These are phyloP conservation scores for Wilcoxina mikolae DNA, from an alignment of 495 filamentous ascomycete genomes.

Conservation along the genomic window DNA sequence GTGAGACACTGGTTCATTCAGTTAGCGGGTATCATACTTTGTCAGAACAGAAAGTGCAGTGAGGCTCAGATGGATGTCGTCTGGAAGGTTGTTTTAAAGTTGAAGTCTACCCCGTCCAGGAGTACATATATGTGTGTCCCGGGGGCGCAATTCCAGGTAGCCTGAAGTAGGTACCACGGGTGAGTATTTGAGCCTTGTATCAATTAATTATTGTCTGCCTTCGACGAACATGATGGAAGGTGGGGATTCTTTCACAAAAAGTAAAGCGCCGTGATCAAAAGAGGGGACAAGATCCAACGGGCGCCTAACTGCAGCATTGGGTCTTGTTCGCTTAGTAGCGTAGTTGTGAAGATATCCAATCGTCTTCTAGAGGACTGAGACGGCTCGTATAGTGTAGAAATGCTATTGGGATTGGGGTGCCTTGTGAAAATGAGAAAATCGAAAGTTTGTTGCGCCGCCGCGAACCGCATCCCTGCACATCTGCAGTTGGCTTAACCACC, in stretches of 20 bases:
- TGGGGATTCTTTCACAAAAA: neutral
- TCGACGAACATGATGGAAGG: neutral
- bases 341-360: neutral
- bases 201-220: too few species aligned
- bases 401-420: too few species aligned
- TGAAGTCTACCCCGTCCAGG: conserved; percentile 7
- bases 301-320: conserved; percentile 6
- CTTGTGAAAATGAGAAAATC: too few species aligned
- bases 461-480: neutral
- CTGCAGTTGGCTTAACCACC: neutral
- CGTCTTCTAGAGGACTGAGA: too few species aligned
- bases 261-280: neutral
- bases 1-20: too few species aligned
- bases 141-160: neutral
- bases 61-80: conserved; percentile 1
- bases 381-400: too few species aligned
- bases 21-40: too few species aligned
- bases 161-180: neutral
- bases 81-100: conserved; percentile 6
- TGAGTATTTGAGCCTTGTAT: too few species aligned
- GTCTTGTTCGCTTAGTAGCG: conserved; percentile 7
- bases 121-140: neutral
- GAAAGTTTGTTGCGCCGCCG: too few species aligned
- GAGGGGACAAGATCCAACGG: neutral
- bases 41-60: too few species aligned